Percentiles rank a stretch among this genome's conserved stretches.
These are phyloP conservation scores for Aspergillus sp. DNA, from an alignment of 2,329 filamentous ascomycete genomes.

Conservation along the genomic window DNA sequence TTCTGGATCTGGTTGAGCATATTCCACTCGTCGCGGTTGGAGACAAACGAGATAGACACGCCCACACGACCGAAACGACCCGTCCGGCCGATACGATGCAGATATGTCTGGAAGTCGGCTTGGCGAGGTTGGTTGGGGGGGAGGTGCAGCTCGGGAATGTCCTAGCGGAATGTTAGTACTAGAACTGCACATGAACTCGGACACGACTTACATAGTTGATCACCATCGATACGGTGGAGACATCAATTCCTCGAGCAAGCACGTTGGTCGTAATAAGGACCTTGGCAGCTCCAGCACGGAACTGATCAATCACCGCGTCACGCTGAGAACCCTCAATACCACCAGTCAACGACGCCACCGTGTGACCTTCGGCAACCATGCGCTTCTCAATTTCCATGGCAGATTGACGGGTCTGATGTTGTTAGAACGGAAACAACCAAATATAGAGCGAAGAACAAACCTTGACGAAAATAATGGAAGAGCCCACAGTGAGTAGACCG, in stretches of 20 bases:
- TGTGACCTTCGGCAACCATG: conserved; percentile 86
- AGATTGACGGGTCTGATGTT: conserved; percentile 71
- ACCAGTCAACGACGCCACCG: conserved; percentile 84
- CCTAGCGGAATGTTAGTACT: conserved; percentile 31
- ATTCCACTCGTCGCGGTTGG: conserved; percentile 76
- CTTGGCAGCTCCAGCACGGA: conserved; percentile 83
- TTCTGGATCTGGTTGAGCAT: conserved; percentile 76
- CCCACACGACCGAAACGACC: conserved; percentile 95
- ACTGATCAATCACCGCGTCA: conserved; percentile 79
- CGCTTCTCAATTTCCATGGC: conserved; percentile 79
- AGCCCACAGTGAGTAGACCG: conserved; percentile 91
- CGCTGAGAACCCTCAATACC: conserved; percentile 80
- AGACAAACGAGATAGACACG: conserved; percentile 92
- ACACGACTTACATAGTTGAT: conserved; percentile 74
- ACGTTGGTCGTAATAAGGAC: conserved; percentile 98
- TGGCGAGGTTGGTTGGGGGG: conserved; percentile 58
- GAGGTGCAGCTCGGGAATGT: conserved; percentile 66
- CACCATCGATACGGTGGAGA: conserved; percentile 91
- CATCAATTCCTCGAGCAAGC: conserved; percentile 89
- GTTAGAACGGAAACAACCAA: conserved; percentile 16
- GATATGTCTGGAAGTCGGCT: conserved; percentile 90
- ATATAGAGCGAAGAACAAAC: conserved; percentile 45
- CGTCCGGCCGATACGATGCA: conserved; percentile 95
- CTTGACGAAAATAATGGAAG: conserved; percentile 96
- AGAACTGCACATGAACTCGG: background rate